Evolutionary conservation across 2,329 filamentous ascomycete species (phyloP), one percentile per base, ranked within the genome.

Genomic region (Clonostachys rosea): DNA sequence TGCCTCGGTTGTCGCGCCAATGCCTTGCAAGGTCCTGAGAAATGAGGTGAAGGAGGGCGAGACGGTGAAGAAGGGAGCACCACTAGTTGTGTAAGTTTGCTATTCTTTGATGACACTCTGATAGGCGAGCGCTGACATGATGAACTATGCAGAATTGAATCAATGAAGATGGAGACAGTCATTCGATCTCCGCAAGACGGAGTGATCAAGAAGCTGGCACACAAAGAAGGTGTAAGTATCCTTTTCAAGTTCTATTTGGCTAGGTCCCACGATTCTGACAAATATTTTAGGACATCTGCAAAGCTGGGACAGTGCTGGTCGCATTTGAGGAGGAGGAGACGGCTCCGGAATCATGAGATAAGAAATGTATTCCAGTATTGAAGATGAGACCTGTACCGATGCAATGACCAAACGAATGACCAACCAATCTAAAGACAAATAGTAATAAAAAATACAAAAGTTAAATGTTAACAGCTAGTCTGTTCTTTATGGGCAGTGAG

Each of bases 1-100:
- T 7, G 91, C 92, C 50, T 94, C 87, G 46, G 90, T 97, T 2
- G 76, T 89, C 20, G 90, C 94, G 18, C 94, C 94, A 0, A 99
- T 99, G 94, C 94, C 94, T 2, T 97, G 94, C 70, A 97, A 97
- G 71, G 86, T 99, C 24, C 70, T 99, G 51, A 83, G 89, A 54
- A 94, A 96, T 43, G 89, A 96, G 65, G 90, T 96, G 0, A 70
- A 77, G 30, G 90, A 90, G 56, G 94, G 94, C 0, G 83, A 95
- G 53, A 69, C 68, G 42, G 94, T 99, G 14, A 83, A 84, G 62
- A 95, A 92, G 70, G 91, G 92, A 42, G 84, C 92, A 48, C 83
- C 90, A 7, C 71, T 99, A 49, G 89, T 97, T 12, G 91, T 97
- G 71, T 84, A 65, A 76, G 81, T 74, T 33, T 42, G 14, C 43